Evolutionary conservation across 352 stramenopile genomes (phyloP).

Genomic region (Globisporangium megalacanthum): DNA sequence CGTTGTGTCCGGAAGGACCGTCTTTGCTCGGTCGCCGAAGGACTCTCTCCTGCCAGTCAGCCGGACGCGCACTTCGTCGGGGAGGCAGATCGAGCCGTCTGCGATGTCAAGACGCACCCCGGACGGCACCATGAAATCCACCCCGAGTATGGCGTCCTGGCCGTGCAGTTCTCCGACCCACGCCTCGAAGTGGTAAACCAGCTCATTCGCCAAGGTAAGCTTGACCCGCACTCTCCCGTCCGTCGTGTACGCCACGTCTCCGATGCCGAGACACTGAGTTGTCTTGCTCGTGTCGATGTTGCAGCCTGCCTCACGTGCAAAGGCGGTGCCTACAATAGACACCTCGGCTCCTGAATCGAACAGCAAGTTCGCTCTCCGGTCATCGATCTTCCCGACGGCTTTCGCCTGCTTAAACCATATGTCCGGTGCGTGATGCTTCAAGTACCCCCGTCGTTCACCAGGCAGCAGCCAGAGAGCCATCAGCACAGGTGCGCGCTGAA

Average conservation of each 20-base stretch:
- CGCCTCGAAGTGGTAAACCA: slow-evolving; percentile 11
- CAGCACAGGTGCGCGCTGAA: background rate
- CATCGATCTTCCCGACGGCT: slow-evolving; percentile 10
- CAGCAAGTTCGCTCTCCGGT: slow-evolving; percentile 12
- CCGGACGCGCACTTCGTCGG: slow-evolving; percentile 12
- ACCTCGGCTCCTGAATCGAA: slow-evolving; percentile 19
- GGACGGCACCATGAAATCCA: slow-evolving; percentile 17
- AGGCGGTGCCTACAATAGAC: slow-evolving; percentile 15
- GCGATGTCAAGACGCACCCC: slow-evolving; percentile 8
- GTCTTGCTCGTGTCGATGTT: slow-evolving; percentile 10
- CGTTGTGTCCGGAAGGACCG: background rate
- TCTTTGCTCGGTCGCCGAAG: background rate
- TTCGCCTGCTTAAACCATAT: slow-evolving; percentile 24
- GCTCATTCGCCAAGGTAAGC: slow-evolving; percentile 7
- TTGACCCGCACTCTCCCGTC: slow-evolving; percentile 12
- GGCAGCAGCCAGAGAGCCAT: slow-evolving; percentile 9
- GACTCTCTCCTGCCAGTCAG: background rate
- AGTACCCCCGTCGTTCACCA: slow-evolving; percentile 19
- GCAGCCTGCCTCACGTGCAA: too few species aligned
- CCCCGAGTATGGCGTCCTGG: too few species aligned
- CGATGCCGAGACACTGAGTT: slow-evolving; percentile 12
- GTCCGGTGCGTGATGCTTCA: slow-evolving; percentile 10
- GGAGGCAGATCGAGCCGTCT: slow-evolving; percentile 8
- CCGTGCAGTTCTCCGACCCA: slow-evolving; percentile 14
- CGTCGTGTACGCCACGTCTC: slow-evolving; percentile 7